Evolutionary conservation across 176 grass and related monocot species (phyloP), one percentile per base, ranked within the genome.

Genomic region (Zoysia japonica): DNA sequence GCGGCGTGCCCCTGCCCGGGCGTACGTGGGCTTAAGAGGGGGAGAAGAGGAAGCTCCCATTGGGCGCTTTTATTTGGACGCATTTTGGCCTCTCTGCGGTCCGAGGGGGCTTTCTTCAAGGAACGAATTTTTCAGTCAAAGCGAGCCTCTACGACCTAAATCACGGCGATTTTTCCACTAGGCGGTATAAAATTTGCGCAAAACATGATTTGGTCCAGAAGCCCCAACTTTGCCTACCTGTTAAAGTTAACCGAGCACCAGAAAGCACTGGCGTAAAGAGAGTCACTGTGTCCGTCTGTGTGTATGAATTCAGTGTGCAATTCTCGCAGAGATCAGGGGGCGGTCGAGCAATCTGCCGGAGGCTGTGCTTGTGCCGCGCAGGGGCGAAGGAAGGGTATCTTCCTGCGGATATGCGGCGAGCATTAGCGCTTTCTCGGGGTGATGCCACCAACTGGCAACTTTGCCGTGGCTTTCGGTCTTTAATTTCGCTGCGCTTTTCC

Each of bases 11-110:
- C 75, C 8, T 51, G 67, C 11, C n/a, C 5, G 60, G 77, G 28
- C 84, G 7, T 89, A 80, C 82, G 83, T 86, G 83, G 90, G 90
- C 79, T 79, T 72, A 85, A 92, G 90, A 84, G 90, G 80, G 90
- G 79, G 79, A 76, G 77, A 79, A 84, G 83, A 86, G 83, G 80
- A 67, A 80, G 81, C 77, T 85, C 83, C 83, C 86, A 92, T 92
- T 92, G 82, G 79, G 75, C 60, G 86, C 82, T 92, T 86, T 83
- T 92, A 85, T 88, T 65, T 63, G 57, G 20, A 79, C 17, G 68
- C 37, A 37, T 62, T 8, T 71, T 42, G 54, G 86, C 50, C 83
- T 60, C 87, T 89, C 52, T 80, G 83, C 76, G 56, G 63, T 51
- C 40, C 65, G 82, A 80, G 78, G 68, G 83, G 79, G 69, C 67